phyloP scores from a whole-genome alignment of 1,284 basidiomycete species.

The Tilletia setariae region DNA sequence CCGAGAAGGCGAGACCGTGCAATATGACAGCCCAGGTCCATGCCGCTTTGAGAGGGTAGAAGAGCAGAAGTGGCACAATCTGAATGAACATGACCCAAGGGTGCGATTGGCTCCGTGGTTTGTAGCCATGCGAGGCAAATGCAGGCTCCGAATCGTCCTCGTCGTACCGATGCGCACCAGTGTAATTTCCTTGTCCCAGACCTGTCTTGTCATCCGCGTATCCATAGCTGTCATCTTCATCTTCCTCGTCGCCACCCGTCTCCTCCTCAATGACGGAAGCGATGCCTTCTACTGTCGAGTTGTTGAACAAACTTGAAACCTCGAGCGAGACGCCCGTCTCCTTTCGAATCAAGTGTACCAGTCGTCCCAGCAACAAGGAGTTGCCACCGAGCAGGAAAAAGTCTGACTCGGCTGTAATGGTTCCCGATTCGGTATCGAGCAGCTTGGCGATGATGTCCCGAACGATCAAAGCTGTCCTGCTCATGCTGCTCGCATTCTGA shows the following conservation, averaged over 20 bases:
- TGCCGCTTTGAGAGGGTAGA: slow-evolving; percentile 53
- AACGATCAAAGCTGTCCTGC: slow-evolving; percentile 49
- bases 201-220: slow-evolving; percentile 49
- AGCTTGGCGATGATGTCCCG: slow-evolving; percentile 52
- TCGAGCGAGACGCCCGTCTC: slow-evolving; percentile 52
- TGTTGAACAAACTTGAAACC: slow-evolving; percentile 52
- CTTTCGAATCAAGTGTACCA: slow-evolving; percentile 52
- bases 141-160: slow-evolving; percentile 44
- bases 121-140: slow-evolving; percentile 49
- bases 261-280: slow-evolving; percentile 50
- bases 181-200: slow-evolving; percentile 32
- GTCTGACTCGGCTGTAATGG: slow-evolving; percentile 54
- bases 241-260: slow-evolving; percentile 39
- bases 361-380: slow-evolving; percentile 50
- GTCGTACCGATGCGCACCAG: slow-evolving; percentile 48
- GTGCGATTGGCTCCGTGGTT: slow-evolving; percentile 50
- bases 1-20: slow-evolving; percentile 53
- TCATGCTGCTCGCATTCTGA: slow-evolving; percentile 53
- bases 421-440: slow-evolving; percentile 52
- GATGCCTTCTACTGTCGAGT: slow-evolving; percentile 52
- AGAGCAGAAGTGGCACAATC: slow-evolving; percentile 49
- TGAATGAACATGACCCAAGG: slow-evolving; percentile 51
- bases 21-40: slow-evolving; percentile 55
- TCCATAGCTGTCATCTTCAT: slow-evolving; percentile 45
- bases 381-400: slow-evolving; percentile 55